Base-by-base conservation (phyloP, 2,329 filamentous ascomycete species). In the Sporothrix euskadiensis region DNA sequence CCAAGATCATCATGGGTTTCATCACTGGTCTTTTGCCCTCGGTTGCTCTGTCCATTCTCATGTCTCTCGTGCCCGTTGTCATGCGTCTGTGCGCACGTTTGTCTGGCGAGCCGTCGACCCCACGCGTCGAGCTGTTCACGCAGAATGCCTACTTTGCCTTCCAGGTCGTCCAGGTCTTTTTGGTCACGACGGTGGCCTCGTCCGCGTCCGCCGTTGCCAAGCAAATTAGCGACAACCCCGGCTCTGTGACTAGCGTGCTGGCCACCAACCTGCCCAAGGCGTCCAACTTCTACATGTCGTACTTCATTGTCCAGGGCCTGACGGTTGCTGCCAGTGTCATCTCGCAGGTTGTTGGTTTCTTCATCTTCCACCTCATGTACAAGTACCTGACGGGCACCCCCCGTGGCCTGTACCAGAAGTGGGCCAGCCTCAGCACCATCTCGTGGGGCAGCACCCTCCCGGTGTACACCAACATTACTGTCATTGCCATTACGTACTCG, bases 271-370 rank as follows among this genome's bases (percentile, higher is more conserved):
- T 99, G 6, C 96, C 96, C 22, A 90, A 88, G 73, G 90, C 94
- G 0, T 94, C 94, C 75, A 98, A 97, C 83, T 97, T 98, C 80
- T 99, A 98, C 82, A 91, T 98, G 26, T 93, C 92, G 0, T 99
- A 98, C 83, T 97, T 99, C 77, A 89, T 98, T 44, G 88, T 99
- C 2, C 96, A 98, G 81, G 97, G 95, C 47, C 82, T 98, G 73
- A 91, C 91, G 1, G 90, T 95, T 75, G 92, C 94, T 3, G 88
- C 93, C 0, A 88, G 90, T 65, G 88, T 92, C 0, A 82, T 98
- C 5, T 85, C 97, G 2, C 93, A 97, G 77, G 80, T 86, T 0
- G 83, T 85, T 16, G 93, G 94, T 19, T 86, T 98, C 69, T 82
- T 94, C 65, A 82, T 97, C 41, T 92, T 92, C 79, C 89, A 89